Percentiles rank a stretch among this genome's conserved stretches.
Evolutionary conservation across 2,329 filamentous ascomycete species (phyloP).

Genomic region (Phialophora verrucosa): DNA sequence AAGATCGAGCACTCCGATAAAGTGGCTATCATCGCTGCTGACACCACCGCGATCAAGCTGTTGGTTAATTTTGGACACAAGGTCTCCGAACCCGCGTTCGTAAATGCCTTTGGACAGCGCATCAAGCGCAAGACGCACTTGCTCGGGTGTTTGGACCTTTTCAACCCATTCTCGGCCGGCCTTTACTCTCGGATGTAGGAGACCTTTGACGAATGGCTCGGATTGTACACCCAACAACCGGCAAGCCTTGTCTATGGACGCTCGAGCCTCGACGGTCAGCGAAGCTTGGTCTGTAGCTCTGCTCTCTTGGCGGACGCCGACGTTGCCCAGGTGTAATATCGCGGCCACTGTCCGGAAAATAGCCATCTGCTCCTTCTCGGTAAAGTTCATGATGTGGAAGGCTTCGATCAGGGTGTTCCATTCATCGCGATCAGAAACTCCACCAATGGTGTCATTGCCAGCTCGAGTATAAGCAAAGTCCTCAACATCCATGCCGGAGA

Average conservation of each 20-base stretch:
- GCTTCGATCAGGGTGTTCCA: slow-evolving; percentile 91
- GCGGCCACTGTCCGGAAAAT: slow-evolving; percentile 89
- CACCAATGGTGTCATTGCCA: slow-evolving; percentile 88
- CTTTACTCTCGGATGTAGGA: slow-evolving; percentile 92
- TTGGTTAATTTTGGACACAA: slow-evolving; percentile 88
- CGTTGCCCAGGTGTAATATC: slow-evolving; percentile 91
- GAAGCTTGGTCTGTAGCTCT: slow-evolving; percentile 88
- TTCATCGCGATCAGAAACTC: slow-evolving; percentile 87
- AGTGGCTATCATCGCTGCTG: slow-evolving; percentile 84
- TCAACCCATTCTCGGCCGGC: slow-evolving; percentile 98
- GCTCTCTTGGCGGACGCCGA: slow-evolving; percentile 87
- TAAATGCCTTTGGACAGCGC: slow-evolving; percentile 97
- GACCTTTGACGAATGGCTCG: slow-evolving; percentile 83
- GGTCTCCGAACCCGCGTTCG: slow-evolving; percentile 90
- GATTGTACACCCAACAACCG: slow-evolving; percentile 80
- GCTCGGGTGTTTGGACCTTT: slow-evolving; percentile 96
- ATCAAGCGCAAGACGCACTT: slow-evolving; percentile 87
- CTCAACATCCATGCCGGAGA: slow-evolving; percentile 76
- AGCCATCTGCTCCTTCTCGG: slow-evolving; percentile 77
- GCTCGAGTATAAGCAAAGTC: slow-evolving; percentile 91
- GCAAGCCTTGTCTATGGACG: slow-evolving; percentile 79
- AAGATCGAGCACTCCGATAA: slow-evolving; percentile 98
- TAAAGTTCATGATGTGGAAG: slow-evolving; percentile 92
- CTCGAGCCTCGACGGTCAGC: slow-evolving; percentile 74
- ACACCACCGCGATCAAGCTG: slow-evolving; percentile 87